These are phyloP conservation scores for Wallemia mellicola DNA, from an alignment of 1,284 basidiomycete genomes.

Conservation along the genomic window DNA sequence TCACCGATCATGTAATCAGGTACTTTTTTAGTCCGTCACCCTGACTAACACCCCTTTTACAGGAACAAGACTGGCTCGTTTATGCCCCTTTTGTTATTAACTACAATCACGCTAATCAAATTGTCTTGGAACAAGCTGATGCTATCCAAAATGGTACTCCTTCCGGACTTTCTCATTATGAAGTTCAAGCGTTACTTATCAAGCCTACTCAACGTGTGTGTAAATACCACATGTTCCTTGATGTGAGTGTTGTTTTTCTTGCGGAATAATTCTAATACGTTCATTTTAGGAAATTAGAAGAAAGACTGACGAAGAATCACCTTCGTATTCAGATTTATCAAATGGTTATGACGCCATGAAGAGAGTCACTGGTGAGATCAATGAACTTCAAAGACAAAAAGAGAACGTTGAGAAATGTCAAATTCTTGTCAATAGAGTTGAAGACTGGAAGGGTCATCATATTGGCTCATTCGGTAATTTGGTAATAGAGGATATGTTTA, in stretches of 20 bases:
- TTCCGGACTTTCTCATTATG: slow-evolving; percentile 18
- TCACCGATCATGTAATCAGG: slow-evolving; percentile 29
- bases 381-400: slow-evolving; percentile 68
- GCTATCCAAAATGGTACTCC: neutral
- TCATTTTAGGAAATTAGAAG: slow-evolving; percentile 3
- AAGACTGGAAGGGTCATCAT: slow-evolving; percentile 98
- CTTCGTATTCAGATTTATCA: slow-evolving; percentile 49
- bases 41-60: neutral
- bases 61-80: slow-evolving; percentile 62
- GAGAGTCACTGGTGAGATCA: slow-evolving; percentile 81
- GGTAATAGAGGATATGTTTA: slow-evolving; percentile 75
- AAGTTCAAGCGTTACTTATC: slow-evolving; percentile 58
- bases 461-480: slow-evolving; percentile 75
- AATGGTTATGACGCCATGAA: slow-evolving; percentile 59
- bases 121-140: slow-evolving; percentile 36
- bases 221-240: slow-evolving; percentile 38
- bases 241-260: slow-evolving; percentile 17
- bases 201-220: slow-evolving; percentile 47
- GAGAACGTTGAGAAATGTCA: slow-evolving; percentile 65
- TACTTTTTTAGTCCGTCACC: neutral
- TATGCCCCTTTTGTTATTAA: slow-evolving; percentile 98
- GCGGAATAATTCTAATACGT: slow-evolving; percentile 5
- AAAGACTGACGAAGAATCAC: slow-evolving; percentile 26
- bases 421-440: slow-evolving; percentile 63
- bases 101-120: slow-evolving; percentile 56